Conservation (phyloP, 2,329 filamentous ascomycete genomes). For the Arthrinium phaeospermum region DNA sequence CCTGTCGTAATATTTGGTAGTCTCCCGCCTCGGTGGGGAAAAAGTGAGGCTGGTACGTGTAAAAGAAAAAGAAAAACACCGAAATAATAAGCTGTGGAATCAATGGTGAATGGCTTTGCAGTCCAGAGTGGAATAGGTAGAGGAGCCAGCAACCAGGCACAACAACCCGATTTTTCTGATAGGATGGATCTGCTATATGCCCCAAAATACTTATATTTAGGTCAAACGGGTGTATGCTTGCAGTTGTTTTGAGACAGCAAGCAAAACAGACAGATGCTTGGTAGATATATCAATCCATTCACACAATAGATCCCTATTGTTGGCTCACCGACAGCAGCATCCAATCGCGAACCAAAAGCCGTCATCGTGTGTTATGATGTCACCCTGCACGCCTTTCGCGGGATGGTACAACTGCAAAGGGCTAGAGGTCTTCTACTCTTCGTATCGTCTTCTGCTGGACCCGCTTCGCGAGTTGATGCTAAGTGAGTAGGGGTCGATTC, state of each 20-base stretch:
- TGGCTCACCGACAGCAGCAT: background rate
- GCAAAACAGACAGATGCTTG: background rate
- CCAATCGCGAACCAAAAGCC: background rate
- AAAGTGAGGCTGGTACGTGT: background rate
- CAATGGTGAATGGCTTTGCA: background rate
- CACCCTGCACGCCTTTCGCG: background rate
- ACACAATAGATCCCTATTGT: background rate
- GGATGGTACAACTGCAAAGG: conserved; percentile 5
- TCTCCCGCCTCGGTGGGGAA: background rate
- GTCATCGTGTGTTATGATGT: conserved; percentile 8
- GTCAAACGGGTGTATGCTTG: background rate
- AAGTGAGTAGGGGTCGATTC: conserved; percentile 8
- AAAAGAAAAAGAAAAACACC: background rate
- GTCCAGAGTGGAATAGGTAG: conserved; percentile 2
- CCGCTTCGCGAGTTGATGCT: conserved; percentile 6
- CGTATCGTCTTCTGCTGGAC: background rate
- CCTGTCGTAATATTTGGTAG: background rate
- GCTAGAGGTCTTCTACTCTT: conserved; percentile 3
- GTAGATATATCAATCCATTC: background rate
- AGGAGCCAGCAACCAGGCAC: conserved; percentile 2
- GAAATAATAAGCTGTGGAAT: conserved; percentile 3
- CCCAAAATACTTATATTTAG: conserved; percentile 1
- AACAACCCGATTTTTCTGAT: background rate
- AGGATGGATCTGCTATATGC: background rate
- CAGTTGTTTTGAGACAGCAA: conserved; percentile 11